Base-by-base conservation (phyloP, 805 yeast species). In the Yarrowia bubula region DNA sequence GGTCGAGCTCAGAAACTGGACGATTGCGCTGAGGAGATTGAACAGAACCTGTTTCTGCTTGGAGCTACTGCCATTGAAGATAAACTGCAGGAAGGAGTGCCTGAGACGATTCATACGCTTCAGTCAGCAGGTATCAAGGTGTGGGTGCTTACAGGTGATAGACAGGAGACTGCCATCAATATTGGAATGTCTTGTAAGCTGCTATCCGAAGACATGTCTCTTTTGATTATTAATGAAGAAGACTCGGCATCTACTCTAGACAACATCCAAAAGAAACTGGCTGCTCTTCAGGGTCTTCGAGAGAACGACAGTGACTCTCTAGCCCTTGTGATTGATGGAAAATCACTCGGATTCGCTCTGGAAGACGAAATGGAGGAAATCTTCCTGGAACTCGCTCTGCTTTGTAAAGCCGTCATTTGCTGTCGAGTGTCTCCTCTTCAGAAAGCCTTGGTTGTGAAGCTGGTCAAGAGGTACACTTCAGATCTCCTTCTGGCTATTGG, bases 61-160 rank as follows among this genome's bases (percentile, higher is more conserved):
- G 99, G 99, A 43, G 98, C 98, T 1, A 96, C 99, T 41, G 99
- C 99, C 1, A 95, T 95, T 73, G 99, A 95, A 75, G 99, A 95
- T 75, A 93, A 95, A 73, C 79, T 95, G 55, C 99, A 95, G 78
- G 98, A 93, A 66, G 99, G 98, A 44, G 99, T 95, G 18, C 98
- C 99, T 1, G 99, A 95, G 69, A 92, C 99, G 0, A 96, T 95
- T 67, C 95, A 90, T 69, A 89, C 96, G 6, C 81, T 95, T 65
- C 99, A 96, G 74, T 91, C 89, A 65, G 99, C 99, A 0, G 98
- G 98, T 14, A 92, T 96, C 69, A 93, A 92, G 75, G 85, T 95
- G 15, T 95, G 99, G 99, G 98, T 95, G 28, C 80, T 95, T 60
- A 95, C 99, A 1, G 99, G 99, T 71, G 99, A 95, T 74, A 84